Evolutionary conservation across 768 basidiomycete species (phyloP).

Genomic region (Galerina sulciceps): DNA sequence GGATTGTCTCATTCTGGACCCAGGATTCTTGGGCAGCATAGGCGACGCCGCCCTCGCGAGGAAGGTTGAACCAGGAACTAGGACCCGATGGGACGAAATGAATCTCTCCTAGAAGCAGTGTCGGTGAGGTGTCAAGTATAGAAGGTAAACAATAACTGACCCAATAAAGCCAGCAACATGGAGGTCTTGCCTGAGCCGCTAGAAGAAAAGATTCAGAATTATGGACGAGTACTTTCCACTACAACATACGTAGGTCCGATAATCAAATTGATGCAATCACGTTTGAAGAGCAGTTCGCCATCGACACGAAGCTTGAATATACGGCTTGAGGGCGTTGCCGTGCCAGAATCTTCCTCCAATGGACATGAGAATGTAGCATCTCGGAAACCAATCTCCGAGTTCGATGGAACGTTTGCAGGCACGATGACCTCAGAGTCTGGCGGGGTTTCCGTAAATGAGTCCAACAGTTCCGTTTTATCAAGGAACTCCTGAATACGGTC

Average conservation of each 20-base stretch:
- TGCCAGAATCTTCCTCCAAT: constrained; percentile 34
- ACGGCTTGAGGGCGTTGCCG: constrained; percentile 47
- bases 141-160: constrained; percentile 5
- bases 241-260: constrained; percentile 51
- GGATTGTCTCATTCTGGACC: constrained; percentile 79
- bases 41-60: constrained; percentile 66
- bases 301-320: constrained; percentile 57
- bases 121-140: not conserved
- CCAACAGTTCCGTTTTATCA: constrained; percentile 53
- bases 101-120: constrained; percentile 53
- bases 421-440: not conserved
- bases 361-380: constrained; percentile 62
- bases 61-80: constrained; percentile 68
- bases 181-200: constrained; percentile 62
- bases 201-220: not conserved
- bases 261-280: constrained; percentile 55
- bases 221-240: not conserved
- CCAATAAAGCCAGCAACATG: constrained; percentile 61
- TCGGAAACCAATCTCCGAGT: constrained; percentile 50
- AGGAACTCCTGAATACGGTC: constrained; percentile 53
- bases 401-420: not conserved
- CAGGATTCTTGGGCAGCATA: constrained; percentile 85
- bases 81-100: constrained; percentile 54
- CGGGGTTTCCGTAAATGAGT: constrained; percentile 29
- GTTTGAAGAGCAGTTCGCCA: constrained; percentile 58